Conservation (phyloP, 768 basidiomycete species). For the Dendrothele bispora region DNA sequence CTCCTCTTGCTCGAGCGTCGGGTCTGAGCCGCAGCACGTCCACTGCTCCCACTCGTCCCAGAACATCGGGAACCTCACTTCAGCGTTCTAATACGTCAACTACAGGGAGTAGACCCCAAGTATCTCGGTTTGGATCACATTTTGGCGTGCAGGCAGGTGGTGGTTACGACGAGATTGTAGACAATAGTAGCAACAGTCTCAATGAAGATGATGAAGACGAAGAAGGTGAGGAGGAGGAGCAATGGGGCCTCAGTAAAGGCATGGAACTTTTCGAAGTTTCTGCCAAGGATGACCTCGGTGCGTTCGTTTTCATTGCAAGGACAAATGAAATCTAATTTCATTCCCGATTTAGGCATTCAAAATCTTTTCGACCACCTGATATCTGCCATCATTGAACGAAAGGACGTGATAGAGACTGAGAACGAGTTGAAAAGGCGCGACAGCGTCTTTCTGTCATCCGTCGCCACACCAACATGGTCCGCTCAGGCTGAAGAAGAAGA, state of each 20-base stretch:
- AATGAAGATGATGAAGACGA: constrained; percentile 66
- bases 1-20: constrained; percentile 51
- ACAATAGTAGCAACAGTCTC: constrained; percentile 66
- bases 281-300: constrained; percentile 85
- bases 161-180: constrained; percentile 58
- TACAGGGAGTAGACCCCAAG: constrained; percentile 44
- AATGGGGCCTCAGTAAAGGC: constrained; percentile 79
- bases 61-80: constrained; percentile 43
- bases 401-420: constrained; percentile 79
- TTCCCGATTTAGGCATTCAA: constrained; percentile 61
- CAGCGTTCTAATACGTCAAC: constrained; percentile 51
- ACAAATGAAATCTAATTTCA: background rate
- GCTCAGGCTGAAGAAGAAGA: constrained; percentile 82
- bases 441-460: constrained; percentile 73
- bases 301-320: constrained; percentile 22
- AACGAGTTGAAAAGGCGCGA: constrained; percentile 80
- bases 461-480: constrained; percentile 69
- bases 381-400: constrained; percentile 72
- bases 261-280: constrained; percentile 93
- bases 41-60: constrained; percentile 43
- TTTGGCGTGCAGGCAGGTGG: constrained; percentile 49
- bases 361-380: constrained; percentile 80
- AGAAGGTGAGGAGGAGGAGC: constrained; percentile 50
- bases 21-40: constrained; percentile 56
- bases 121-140: constrained; percentile 58